phyloP scores from a whole-genome alignment of 2,329 filamentous ascomycete genomes.

The Fusarium pseudograminearum region DNA sequence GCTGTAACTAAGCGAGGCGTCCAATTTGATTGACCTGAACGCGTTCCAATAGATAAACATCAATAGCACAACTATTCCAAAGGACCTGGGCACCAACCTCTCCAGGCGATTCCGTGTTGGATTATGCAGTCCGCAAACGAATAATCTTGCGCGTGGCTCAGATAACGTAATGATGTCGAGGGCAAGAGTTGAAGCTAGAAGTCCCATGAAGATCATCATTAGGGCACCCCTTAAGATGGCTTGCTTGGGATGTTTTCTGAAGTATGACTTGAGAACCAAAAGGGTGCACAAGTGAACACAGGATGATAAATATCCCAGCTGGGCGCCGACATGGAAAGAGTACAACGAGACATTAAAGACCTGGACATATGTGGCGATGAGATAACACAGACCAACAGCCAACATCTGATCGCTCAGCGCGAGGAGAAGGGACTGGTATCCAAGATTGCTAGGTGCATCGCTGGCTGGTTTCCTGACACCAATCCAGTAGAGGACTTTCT shows the following conservation, averaged over 20 bases:
- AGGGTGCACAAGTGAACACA: constrained; percentile 21
- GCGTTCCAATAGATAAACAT: constrained; percentile 29
- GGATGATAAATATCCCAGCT: constrained; percentile 16
- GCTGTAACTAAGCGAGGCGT: not conserved
- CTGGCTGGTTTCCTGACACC: constrained; percentile 14
- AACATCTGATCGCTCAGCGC: constrained; percentile 34
- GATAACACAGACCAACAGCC: constrained; percentile 25
- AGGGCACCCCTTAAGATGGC: constrained; percentile 16
- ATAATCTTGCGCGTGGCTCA: constrained; percentile 15
- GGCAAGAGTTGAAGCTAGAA: constrained; percentile 8
- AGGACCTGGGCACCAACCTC: not conserved
- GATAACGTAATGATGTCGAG: constrained; percentile 16
- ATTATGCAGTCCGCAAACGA: constrained; percentile 21
- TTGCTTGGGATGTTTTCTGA: constrained; percentile 21
- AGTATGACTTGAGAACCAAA: constrained; percentile 28
- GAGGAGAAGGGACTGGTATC: constrained; percentile 31
- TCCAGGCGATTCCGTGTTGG: not conserved
- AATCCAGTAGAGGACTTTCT: constrained; percentile 21
- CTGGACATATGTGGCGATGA: constrained; percentile 30
- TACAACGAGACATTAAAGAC: constrained; percentile 13
- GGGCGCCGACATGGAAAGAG: constrained; percentile 18
- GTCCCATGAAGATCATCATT: constrained; percentile 27
- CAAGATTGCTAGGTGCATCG: constrained; percentile 23
- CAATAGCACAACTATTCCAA: constrained; percentile 14
- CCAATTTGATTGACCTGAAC: constrained; percentile 18